Evolutionary conservation across 345 rosid species (phyloP), one percentile per base, ranked within the genome.

Genomic region (Kernera saxatilis): DNA sequence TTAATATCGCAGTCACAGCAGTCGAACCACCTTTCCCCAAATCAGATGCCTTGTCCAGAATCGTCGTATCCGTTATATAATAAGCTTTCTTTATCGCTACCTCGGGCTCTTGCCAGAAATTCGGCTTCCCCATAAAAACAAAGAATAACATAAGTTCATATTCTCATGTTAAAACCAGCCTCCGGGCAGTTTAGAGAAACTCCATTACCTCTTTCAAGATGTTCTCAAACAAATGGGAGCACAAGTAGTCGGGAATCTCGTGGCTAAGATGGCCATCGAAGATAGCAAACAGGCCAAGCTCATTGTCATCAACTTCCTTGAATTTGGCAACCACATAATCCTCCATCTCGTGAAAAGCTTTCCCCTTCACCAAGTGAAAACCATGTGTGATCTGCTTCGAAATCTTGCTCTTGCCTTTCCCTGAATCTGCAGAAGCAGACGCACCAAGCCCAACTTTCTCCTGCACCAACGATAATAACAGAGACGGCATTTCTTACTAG

Each of bases 21-120:
- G 99, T 94, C 1, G 99, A 94, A 46, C 99, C 97, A 1, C 99
- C 99, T 77, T 50, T 84, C 39, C 99, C 96, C 61, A 91, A 76
- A 68, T 89, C 88, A 57, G 73, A 71, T 19, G 92, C 87, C 70
- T 85, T 81, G 27, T 91, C 93, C 48, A 91, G 68, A 78, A 94
- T 91, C 6, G 51, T 62, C 8, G 74, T 66, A 70, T 91, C 96
- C 0, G 93, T 94, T 36, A 84, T 73, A 32, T 72, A 79, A 79
- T 94, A 91, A 43, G 89, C 97, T 72, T 72, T 84, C 81, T 79
- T 81, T 15, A 88, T 84, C 23, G 99, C 97, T 26, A 37, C 72
- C 74, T 89, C 90, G 0, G 97, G 92, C 46, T 80, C 84, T 27
- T 74, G 73, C 96, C 93, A 93, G 79, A 93, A 93, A 40, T 86